phyloP scores from a whole-genome alignment of 179 eudicot genomes.

The Spinacia oleracea region DNA sequence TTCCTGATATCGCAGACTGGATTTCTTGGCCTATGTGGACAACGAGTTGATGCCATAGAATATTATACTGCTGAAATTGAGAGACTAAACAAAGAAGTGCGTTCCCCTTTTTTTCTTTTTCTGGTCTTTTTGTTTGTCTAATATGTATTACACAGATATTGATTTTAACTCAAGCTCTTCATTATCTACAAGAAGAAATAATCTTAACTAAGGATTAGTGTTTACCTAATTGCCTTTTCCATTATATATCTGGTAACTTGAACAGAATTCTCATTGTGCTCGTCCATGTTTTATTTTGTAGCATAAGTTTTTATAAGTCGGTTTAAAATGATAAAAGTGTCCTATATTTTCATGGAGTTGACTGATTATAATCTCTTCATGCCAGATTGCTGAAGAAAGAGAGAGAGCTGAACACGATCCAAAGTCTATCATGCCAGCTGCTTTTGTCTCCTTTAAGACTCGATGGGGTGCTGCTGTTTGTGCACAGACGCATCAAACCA shows the following conservation, averaged over 20 bases:
- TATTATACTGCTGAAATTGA: slow-evolving; percentile 62
- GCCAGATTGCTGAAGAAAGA: slow-evolving; percentile 78
- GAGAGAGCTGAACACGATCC: slow-evolving; percentile 56
- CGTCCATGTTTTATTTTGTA: slow-evolving; percentile 3
- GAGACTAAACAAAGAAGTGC: slow-evolving; percentile 70
- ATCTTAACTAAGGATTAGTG: not conserved
- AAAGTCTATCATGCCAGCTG: slow-evolving; percentile 70
- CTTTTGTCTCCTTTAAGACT: slow-evolving; percentile 76
- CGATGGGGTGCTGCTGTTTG: slow-evolving; percentile 94
- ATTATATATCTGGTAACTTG: not conserved
- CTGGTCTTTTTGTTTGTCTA: not conserved
- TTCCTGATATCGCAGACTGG: slow-evolving; percentile 62
- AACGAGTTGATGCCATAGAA: slow-evolving; percentile 80
- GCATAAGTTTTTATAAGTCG: not conserved
- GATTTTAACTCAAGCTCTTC: not conserved
- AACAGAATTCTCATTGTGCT: not conserved
- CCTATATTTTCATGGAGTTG: not conserved
- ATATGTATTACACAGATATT: not conserved
- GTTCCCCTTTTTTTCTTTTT: slow-evolving; percentile 28
- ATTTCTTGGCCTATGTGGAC: slow-evolving; percentile 76
- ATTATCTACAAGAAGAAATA: not conserved
- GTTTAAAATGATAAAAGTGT: not conserved
- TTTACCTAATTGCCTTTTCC: not conserved
- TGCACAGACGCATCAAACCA: slow-evolving; percentile 83
- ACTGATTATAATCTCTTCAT: slow-evolving; percentile 13